These are phyloP conservation scores for Prunus mira DNA, from an alignment of 306 rosid species.

Conservation along the genomic window DNA sequence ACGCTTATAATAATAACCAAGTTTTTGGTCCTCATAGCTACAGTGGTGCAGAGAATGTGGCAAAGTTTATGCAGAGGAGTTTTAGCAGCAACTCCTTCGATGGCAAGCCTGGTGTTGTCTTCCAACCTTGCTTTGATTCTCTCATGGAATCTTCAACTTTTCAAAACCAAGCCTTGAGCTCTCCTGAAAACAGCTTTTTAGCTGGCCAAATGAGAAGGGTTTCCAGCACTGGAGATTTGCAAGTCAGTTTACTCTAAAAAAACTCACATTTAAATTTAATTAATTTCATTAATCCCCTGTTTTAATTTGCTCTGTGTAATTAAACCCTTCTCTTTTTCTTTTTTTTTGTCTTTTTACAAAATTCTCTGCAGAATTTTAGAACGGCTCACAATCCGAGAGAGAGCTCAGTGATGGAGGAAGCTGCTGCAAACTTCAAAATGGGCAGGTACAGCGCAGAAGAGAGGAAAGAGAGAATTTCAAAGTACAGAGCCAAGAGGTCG, in stretches of 20 bases:
- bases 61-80: slow-evolving; percentile 69
- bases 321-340: neutral
- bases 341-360: neutral
- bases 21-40: slow-evolving; percentile 47
- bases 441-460: slow-evolving; percentile 82
- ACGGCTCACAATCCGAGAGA: slow-evolving; percentile 38
- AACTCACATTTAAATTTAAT: neutral
- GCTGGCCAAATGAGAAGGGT: slow-evolving; percentile 52
- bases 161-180: slow-evolving; percentile 37
- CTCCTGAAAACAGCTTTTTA: slow-evolving; percentile 43
- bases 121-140: slow-evolving; percentile 38
- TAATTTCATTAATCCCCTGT: neutral
- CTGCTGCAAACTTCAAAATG: slow-evolving; percentile 50
- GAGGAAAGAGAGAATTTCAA: slow-evolving; percentile 78
- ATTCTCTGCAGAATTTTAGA: slow-evolving; percentile 38
- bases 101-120: slow-evolving; percentile 45
- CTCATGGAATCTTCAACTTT: slow-evolving; percentile 39
- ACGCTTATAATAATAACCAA: slow-evolving; percentile 4
- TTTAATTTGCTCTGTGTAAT: neutral
- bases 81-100: slow-evolving; percentile 59
- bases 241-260: slow-evolving; percentile 38
- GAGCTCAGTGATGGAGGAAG: slow-evolving; percentile 48
- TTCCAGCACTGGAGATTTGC: slow-evolving; percentile 78
- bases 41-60: slow-evolving; percentile 40
- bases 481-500: slow-evolving; percentile 85